Conservation (phyloP, 805 yeast genomes). For the Candida ipomoeae region DNA sequence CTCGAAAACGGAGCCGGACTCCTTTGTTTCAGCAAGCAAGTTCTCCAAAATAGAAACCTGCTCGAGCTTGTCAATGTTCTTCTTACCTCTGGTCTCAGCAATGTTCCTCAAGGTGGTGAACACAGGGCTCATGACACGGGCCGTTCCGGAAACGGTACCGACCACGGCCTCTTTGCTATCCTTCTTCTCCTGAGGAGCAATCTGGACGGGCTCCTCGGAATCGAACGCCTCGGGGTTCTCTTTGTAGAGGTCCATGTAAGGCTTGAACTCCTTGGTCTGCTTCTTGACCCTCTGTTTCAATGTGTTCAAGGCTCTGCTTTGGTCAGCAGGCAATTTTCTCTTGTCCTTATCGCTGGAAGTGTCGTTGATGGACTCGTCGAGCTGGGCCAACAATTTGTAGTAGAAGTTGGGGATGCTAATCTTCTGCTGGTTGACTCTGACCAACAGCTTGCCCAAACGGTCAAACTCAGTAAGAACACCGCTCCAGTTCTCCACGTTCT, state of each 20-base stretch:
- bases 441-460: conserved; percentile 59
- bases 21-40: conserved; percentile 37
- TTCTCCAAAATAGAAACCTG: conserved; percentile 71
- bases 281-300: conserved; percentile 85
- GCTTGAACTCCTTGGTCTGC: conserved; percentile 64
- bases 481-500: conserved; percentile 75
- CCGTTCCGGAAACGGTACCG: conserved; percentile 33
- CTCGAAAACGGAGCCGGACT: conserved; percentile 56
- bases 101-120: conserved; percentile 71
- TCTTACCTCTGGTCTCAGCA: conserved; percentile 91
- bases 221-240: conserved; percentile 74
- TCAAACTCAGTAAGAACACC: conserved; percentile 74
- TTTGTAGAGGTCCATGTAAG: conserved; percentile 55
- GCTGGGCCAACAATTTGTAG: conserved; percentile 61
- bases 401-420: conserved; percentile 66
- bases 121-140: conserved; percentile 43
- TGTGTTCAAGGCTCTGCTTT: conserved; percentile 82
- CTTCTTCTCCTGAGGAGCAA: conserved; percentile 31
- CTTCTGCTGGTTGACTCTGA: conserved; percentile 74
- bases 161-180: conserved; percentile 26
- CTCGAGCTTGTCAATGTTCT: conserved; percentile 78
- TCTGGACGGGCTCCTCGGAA: conserved; percentile 43
- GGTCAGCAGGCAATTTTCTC: conserved; percentile 76
- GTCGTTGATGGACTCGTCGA: conserved; percentile 64
- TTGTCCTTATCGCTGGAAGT: conserved; percentile 48